Evolutionary conservation across 2,329 filamentous ascomycete species (phyloP).

Genomic region (Hymenoscyphus fraxineus): DNA sequence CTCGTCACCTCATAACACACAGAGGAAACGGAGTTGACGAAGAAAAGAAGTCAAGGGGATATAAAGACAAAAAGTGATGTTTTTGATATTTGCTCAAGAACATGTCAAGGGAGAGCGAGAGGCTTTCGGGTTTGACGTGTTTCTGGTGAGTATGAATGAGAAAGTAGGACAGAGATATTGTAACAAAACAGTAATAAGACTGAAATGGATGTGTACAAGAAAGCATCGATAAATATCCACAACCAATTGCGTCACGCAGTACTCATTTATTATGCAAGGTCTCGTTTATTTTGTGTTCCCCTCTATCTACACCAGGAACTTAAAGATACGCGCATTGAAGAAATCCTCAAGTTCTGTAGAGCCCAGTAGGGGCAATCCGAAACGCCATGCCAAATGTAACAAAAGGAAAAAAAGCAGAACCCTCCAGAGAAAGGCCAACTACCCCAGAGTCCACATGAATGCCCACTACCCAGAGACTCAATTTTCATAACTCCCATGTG

Average conservation of each 20-base stretch:
- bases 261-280: background rate
- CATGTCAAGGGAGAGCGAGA: no score
- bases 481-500: background rate
- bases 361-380: background rate
- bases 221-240: background rate
- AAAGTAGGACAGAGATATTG: no score
- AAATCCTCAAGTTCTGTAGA: background rate
- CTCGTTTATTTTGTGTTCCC: background rate
- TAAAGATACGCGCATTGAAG: conserved; percentile 2
- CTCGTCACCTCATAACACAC: no score
- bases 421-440: background rate
- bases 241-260: background rate
- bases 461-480: background rate
- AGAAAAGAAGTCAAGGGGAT: no score
- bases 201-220: background rate
- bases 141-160: no score
- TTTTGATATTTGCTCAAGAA: no score
- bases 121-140: no score
- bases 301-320: background rate
- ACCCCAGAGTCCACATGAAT: background rate
- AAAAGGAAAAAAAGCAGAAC: conserved; percentile 7
- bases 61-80: no score
- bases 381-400: conserved; percentile 7
- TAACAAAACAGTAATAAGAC: background rate
- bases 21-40: no score